Base-by-base conservation (phyloP, 2,329 filamentous ascomycete genomes). In the Trichothecium roseum region DNA sequence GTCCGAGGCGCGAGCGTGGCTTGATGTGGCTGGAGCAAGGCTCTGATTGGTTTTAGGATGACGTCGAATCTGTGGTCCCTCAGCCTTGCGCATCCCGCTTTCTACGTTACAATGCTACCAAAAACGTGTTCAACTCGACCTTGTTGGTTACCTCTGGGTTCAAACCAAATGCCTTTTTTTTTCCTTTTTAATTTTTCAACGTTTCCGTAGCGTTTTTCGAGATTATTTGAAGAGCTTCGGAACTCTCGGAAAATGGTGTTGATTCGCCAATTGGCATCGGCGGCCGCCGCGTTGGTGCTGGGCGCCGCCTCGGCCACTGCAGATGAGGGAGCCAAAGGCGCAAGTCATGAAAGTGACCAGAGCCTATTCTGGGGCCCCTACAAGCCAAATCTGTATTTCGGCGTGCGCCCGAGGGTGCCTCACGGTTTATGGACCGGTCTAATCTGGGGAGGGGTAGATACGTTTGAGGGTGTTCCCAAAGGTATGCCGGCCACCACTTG, bases 331-430 rank as follows among this genome's bases (percentile, higher is more conserved):
- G 34, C 35, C n/a, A 30, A 26, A 22, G 37, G 35, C 8, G 49
- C 50, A 8, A 50, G 52, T 36, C 43, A 51, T 30, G 54, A 66
- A 42, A 75, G 74, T 51, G 94, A 96, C 58, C 73, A 93, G 52
- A 89, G 82, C 51, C 68, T 98, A 48, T 69, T 96, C 64, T 98
- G 91, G 91, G 91, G 91, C 1, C 86, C 91, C 2, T 98, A 96
- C 63, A 77, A 85, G 47, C 83, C 89, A 1, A 95, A 95, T 52
- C 61, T 96, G 30, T 96, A 95, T 60, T 96, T 96, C 64, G 89
- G 89, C 2, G 74, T 94, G 26, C 74, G 85, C 15, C 85, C 89
- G 31, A 74, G 87, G 39, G 69, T 89, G 34, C 82, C 88, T 0
- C 78, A 88, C 54, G 88, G 84, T 48, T 57, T 96, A 45, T 77